Conservation (phyloP, 805 yeast species). For the Priceomyces fermenticarens region DNA sequence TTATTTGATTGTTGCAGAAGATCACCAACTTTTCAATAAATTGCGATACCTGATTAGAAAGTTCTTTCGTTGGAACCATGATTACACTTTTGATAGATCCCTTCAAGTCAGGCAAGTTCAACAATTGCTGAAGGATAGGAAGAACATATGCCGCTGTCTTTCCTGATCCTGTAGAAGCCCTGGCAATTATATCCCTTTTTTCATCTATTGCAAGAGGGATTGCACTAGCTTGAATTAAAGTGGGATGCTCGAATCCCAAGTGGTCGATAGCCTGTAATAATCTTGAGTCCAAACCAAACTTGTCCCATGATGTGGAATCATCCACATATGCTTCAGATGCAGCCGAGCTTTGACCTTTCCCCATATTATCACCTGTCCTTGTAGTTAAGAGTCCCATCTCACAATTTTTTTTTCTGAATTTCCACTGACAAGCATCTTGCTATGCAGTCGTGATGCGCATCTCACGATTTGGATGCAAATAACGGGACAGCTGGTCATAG, state of each 20-base stretch:
- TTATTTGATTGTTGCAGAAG: conserved; percentile 67
- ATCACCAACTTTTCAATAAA: conserved; percentile 66
- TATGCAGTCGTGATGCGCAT: conserved; percentile 7
- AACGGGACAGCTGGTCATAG: no score
- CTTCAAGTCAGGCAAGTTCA: conserved; percentile 38
- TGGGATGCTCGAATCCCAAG: conserved; percentile 80
- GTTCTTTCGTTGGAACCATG: conserved; percentile 90
- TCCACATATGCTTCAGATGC: conserved; percentile 71
- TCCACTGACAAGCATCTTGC: background rate
- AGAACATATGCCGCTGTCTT: conserved; percentile 88
- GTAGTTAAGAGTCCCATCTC: background rate
- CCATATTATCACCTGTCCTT: conserved; percentile 1
- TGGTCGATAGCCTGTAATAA: conserved; percentile 79
- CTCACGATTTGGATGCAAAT: background rate
- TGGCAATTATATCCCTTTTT: conserved; percentile 87
- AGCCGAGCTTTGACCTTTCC: conserved; percentile 8
- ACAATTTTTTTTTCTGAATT: conserved; percentile 4
- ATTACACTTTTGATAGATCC: conserved; percentile 56
- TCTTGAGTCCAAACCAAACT: conserved; percentile 78
- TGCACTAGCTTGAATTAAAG: conserved; percentile 86
- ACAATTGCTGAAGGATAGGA: conserved; percentile 79
- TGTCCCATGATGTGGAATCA: conserved; percentile 66
- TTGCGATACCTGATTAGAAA: conserved; percentile 77
- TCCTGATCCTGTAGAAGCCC: conserved; percentile 95
- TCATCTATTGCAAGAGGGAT: conserved; percentile 89